A percentile compares a stretch with the other conserved stretches of the same genome.
phyloP scores from a whole-genome alignment of 805 yeast genomes.

The Spathaspora arborariae region DNA sequence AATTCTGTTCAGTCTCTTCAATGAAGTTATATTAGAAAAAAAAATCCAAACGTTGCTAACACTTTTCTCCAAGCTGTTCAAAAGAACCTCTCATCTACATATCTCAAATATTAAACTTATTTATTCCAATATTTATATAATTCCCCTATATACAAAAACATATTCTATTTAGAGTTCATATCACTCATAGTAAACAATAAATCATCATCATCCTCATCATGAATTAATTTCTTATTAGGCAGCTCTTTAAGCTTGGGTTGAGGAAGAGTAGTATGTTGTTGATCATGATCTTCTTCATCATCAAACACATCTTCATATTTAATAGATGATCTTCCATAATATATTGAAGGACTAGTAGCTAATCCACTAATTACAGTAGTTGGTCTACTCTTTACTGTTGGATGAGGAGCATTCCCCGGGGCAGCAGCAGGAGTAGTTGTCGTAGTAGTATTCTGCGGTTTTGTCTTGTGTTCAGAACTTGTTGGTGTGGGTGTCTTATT shows the following conservation, averaged over 20 bases:
- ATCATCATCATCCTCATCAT: conserved; percentile 51
- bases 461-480: not conserved
- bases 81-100: too few species aligned
- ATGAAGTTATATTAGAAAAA: too few species aligned
- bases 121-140: not conserved
- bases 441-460: not conserved
- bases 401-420: not conserved
- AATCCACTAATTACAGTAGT: conserved; percentile 21
- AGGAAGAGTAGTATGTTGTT: not conserved
- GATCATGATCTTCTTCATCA: conserved; percentile 47
- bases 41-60: too few species aligned
- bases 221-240: not conserved
- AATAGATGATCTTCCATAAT: conserved; percentile 16
- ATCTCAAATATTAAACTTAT: not conserved
- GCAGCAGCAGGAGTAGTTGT: not conserved
- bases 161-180: conserved; percentile 44
- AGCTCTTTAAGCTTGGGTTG: not conserved
- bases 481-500: not conserved
- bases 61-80: too few species aligned
- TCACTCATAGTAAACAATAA: conserved; percentile 71
- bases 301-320: conserved; percentile 41
- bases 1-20: too few species aligned
- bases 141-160: conserved; percentile 8
- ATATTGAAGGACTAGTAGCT: conserved; percentile 33
- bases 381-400: conserved; percentile 3